phyloP scores from a whole-genome alignment of 129 eudicot species.

The Rutidosis leptorrhynchoides region DNA sequence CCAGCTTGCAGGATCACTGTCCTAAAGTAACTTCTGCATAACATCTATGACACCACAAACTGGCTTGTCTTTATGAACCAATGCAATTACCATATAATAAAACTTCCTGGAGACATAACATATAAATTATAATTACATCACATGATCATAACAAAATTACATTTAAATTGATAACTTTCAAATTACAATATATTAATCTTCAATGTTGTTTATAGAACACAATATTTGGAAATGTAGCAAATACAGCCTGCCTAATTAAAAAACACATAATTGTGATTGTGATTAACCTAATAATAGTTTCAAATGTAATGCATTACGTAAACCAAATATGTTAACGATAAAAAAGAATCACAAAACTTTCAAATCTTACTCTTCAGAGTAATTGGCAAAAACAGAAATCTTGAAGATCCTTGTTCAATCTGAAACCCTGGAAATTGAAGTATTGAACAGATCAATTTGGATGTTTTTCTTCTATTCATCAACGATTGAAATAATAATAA shows the following conservation, averaged over 20 bases:
- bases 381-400: background rate
- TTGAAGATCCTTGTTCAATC: background rate
- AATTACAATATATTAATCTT: no score
- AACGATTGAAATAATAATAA: no score
- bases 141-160: no score
- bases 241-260: background rate
- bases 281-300: background rate
- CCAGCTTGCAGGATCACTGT: conserved; percentile 48
- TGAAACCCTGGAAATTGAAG: background rate
- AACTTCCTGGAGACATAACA: background rate
- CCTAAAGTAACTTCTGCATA: conserved; percentile 49
- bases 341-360: background rate
- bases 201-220: background rate
- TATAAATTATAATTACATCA: background rate
- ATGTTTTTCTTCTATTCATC: background rate
- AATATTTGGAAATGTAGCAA: background rate
- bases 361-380: background rate
- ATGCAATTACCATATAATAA: background rate
- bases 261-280: background rate
- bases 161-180: no score
- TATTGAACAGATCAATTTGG: background rate
- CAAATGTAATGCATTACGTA: background rate
- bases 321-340: no score
- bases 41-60: conserved; percentile 4
- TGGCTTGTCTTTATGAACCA: background rate